phyloP scores from a whole-genome alignment of 2,329 filamentous ascomycete species.

The Microcera coccophila region DNA sequence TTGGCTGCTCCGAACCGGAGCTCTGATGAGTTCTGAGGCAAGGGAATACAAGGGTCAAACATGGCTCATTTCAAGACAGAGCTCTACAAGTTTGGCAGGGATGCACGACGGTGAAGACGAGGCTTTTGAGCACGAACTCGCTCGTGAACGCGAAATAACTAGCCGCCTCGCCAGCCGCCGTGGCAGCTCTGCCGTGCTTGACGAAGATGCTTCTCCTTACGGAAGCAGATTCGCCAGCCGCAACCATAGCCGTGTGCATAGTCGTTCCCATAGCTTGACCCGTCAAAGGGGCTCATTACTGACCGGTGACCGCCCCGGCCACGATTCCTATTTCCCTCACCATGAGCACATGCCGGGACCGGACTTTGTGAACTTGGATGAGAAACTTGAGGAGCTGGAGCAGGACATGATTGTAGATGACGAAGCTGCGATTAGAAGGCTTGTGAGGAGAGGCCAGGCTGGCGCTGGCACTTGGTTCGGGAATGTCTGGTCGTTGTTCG shows the following conservation, averaged over 20 bases:
- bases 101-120: slow-evolving; percentile 51
- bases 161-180: slow-evolving; percentile 48
- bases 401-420: slow-evolving; percentile 51
- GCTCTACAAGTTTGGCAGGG: slow-evolving; percentile 58
- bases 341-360: slow-evolving; percentile 47
- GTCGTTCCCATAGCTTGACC: slow-evolving; percentile 26
- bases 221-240: slow-evolving; percentile 50
- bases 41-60: slow-evolving; percentile 65
- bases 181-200: slow-evolving; percentile 41
- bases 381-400: slow-evolving; percentile 54
- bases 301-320: slow-evolving; percentile 41
- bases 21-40: slow-evolving; percentile 57
- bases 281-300: slow-evolving; percentile 38
- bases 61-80: slow-evolving; percentile 63
- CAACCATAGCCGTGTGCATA: slow-evolving; percentile 33
- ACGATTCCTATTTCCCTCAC: slow-evolving; percentile 43
- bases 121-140: slow-evolving; percentile 49
- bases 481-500: slow-evolving; percentile 58
- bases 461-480: slow-evolving; percentile 58
- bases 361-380: slow-evolving; percentile 61
- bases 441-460: slow-evolving; percentile 51
- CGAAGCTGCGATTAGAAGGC: slow-evolving; percentile 54
- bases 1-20: slow-evolving; percentile 63
- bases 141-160: slow-evolving; percentile 46
- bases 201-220: slow-evolving; percentile 33